These are phyloP conservation scores for Termitomyces sp. DNA, from an alignment of 768 basidiomycete genomes.

Conservation along the genomic window DNA sequence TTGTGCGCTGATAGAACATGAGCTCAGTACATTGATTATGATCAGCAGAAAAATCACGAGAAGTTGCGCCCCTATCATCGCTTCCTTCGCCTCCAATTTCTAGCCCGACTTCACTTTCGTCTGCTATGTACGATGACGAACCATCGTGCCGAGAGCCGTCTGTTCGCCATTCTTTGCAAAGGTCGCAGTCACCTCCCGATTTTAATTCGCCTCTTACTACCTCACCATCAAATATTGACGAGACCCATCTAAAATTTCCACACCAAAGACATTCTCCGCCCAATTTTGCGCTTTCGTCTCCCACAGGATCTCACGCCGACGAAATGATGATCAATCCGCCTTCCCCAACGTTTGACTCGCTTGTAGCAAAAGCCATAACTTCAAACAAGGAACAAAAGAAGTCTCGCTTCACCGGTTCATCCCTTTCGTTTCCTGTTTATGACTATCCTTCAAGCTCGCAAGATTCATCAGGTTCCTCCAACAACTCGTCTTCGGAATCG, in stretches of 20 bases:
- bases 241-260: not conserved
- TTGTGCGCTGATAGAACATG: not conserved
- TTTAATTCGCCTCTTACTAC: not conserved
- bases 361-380: conserved; percentile 11
- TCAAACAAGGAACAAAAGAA: conserved; percentile 1
- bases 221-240: not conserved
- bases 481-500: not conserved
- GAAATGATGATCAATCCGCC: conserved; percentile 9
- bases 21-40: not conserved
- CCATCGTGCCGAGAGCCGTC: not conserved
- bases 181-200: not conserved
- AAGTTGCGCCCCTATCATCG: conserved; percentile 19
- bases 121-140: not conserved
- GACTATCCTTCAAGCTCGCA: conserved; percentile 4
- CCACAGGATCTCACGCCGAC: conserved; percentile 9
- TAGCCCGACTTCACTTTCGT: conserved; percentile 19
- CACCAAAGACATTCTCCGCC: conserved; percentile 6
- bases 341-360: conserved; percentile 15
- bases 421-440: conserved; percentile 1
- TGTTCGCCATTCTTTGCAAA: not conserved
- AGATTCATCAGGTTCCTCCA: conserved; percentile 22
- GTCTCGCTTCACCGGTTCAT: not conserved
- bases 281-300: conserved; percentile 24
- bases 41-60: conserved; percentile 1
- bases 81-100: conserved; percentile 30